Evolutionary conservation across 2,329 filamentous ascomycete genomes (phyloP).

Genomic region (Atkinsonella texensis): DNA sequence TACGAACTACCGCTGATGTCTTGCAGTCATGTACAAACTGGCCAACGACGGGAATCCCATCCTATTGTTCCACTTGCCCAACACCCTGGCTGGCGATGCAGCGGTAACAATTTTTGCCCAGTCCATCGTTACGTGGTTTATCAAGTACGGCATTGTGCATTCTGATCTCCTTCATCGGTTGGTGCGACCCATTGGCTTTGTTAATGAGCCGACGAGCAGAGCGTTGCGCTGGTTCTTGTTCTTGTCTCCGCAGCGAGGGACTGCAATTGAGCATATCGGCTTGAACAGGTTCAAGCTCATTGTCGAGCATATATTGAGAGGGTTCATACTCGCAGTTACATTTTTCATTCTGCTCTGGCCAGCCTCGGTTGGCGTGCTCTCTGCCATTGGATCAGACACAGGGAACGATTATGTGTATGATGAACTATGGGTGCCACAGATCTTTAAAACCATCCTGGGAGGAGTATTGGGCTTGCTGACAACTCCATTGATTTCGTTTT

Average conservation of each 20-base stretch:
- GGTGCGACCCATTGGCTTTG: conserved; percentile 35
- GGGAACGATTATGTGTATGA: conserved; percentile 32
- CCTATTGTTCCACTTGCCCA: not conserved
- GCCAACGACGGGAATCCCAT: not conserved
- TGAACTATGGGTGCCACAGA: conserved; percentile 31
- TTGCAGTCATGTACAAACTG: conserved; percentile 1
- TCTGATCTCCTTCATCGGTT: conserved; percentile 31
- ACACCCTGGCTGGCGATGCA: conserved; percentile 12
- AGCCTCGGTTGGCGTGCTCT: conserved; percentile 30
- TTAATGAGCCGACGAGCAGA: conserved; percentile 21
- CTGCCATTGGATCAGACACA: conserved; percentile 21
- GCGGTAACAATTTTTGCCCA: conserved; percentile 40
- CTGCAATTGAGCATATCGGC: not conserved
- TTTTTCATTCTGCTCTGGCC: conserved; percentile 33
- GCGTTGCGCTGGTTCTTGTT: conserved; percentile 33
- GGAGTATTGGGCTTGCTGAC: conserved; percentile 32
- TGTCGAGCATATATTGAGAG: conserved; percentile 17
- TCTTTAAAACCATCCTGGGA: conserved; percentile 39
- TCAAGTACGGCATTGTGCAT: conserved; percentile 35
- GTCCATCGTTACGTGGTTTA: conserved; percentile 37
- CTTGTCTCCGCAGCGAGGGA: conserved; percentile 12
- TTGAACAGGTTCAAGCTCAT: conserved; percentile 8
- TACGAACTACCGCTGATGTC: not conserved
- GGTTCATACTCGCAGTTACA: conserved; percentile 17
- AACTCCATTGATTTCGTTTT: conserved; percentile 34